Percentiles rank a stretch among this genome's conserved stretches.
These are phyloP conservation scores for Lentinula aciculospora DNA, from an alignment of 768 basidiomycete species.

Conservation along the genomic window DNA sequence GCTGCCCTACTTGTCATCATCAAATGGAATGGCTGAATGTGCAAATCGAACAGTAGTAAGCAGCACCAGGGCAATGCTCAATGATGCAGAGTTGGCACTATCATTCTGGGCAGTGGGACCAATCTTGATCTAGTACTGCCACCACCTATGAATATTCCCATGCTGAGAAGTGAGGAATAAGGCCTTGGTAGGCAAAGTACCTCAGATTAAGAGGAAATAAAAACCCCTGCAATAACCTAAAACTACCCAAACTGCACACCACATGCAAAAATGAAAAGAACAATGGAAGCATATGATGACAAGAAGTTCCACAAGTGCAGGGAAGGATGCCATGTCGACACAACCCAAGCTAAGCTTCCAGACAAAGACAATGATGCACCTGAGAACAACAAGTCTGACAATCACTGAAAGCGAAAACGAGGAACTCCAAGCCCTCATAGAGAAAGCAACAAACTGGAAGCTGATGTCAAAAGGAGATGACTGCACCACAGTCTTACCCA, in stretches of 20 bases:
- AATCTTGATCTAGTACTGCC: too few relatives aligned
- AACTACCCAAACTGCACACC: not conserved
- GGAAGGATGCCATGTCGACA: not conserved
- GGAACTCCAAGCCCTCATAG: not conserved
- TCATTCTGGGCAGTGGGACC: too few relatives aligned
- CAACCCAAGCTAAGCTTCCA: not conserved
- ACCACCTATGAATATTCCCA: not conserved
- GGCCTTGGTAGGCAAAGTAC: not conserved
- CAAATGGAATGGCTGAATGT: too few relatives aligned
- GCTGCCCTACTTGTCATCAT: too few relatives aligned
- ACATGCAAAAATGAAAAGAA: not conserved
- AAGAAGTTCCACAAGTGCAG: not conserved
- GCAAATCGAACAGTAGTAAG: too few relatives aligned
- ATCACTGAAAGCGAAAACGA: not conserved
- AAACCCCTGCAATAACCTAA: not conserved
- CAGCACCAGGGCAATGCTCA: too few relatives aligned
- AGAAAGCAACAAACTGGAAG: not conserved
- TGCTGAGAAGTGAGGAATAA: not conserved
- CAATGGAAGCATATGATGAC: not conserved
- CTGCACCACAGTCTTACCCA: not conserved
- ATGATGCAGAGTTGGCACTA: too few relatives aligned
- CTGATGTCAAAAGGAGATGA: not conserved
- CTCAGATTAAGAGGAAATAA: not conserved
- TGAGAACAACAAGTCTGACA: not conserved
- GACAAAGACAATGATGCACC: not conserved